Evolutionary conservation across 78 protist species (phyloP).

Genomic region (slime mould (Dictyostelium discoideum)): DNA sequence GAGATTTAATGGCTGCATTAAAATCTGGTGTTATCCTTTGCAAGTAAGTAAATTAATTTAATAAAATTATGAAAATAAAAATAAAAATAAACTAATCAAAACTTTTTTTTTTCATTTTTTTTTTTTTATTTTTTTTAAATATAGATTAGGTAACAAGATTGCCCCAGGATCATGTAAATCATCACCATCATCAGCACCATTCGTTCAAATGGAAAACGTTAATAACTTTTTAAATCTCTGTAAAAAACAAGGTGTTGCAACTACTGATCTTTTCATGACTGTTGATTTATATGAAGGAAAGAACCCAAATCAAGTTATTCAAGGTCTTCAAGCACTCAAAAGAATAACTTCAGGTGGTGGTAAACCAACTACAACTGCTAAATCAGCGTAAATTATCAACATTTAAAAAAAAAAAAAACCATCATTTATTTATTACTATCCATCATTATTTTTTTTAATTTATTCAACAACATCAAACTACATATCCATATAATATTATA

Average conservation of each 20-base stretch:
- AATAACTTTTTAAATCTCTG: constrained; percentile 53
- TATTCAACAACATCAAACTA: not conserved
- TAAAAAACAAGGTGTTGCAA: constrained; percentile 66
- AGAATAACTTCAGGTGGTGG: constrained; percentile 32
- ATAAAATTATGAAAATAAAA: not conserved
- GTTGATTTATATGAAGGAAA: constrained; percentile 86
- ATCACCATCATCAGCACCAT: constrained; percentile 66
- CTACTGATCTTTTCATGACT: constrained; percentile 82
- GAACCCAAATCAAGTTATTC: constrained; percentile 70
- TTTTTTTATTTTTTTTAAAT: not conserved
- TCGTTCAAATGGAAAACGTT: constrained; percentile 88
- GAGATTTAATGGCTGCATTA: constrained; percentile 13
- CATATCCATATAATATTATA: not conserved
- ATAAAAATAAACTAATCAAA: not conserved
- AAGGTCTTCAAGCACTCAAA: constrained; percentile 51
- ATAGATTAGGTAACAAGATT: constrained; percentile 75
- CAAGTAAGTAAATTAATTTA: constrained; percentile 43
- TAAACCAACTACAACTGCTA: constrained; percentile 34
- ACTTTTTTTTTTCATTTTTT: not conserved
- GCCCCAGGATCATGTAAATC: constrained; percentile 71
- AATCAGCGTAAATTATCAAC: constrained; percentile 1
- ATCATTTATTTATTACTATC: not conserved
- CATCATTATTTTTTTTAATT: not conserved
- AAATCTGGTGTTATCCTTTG: constrained; percentile 59
- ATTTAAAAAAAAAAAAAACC: not conserved